Percentiles rank a stretch among this genome's conserved stretches.
These are phyloP conservation scores for Aspergillus udagawae DNA, from an alignment of 2,329 filamentous ascomycete genomes.

Conservation along the genomic window DNA sequence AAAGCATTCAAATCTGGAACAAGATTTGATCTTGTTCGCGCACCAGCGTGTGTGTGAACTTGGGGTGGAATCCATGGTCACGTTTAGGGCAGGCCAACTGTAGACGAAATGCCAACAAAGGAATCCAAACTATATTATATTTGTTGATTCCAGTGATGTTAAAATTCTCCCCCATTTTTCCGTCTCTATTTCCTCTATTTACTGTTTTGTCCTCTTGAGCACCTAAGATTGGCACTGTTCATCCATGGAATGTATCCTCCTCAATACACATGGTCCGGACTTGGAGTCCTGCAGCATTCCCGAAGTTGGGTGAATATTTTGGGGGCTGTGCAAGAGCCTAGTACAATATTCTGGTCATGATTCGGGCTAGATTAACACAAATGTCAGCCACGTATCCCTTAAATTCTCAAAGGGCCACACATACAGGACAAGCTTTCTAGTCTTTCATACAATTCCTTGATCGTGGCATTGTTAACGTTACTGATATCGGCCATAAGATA, in stretches of 20 bases:
- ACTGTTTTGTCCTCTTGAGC: not conserved
- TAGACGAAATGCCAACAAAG: not conserved
- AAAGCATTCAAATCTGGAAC: not conserved
- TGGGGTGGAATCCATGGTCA: not conserved
- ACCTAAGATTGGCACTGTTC: not conserved
- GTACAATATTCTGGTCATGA: conserved; percentile 45
- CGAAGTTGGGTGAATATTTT: conserved; percentile 1
- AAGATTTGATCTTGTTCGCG: not conserved
- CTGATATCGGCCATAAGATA: conserved; percentile 98
- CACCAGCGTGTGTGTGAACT: not conserved
- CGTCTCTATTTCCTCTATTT: not conserved
- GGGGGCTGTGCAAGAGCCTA: conserved; percentile 17
- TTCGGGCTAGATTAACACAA: conserved; percentile 34
- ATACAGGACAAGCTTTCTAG: conserved; percentile 77
- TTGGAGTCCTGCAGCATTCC: conserved; percentile 17
- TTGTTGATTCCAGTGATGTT: not conserved
- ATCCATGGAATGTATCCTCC: not conserved
- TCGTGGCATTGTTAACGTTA: conserved; percentile 72
- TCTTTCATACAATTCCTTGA: conserved; percentile 79
- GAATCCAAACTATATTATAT: not conserved
- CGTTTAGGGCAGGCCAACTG: not conserved
- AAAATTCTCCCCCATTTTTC: no score
- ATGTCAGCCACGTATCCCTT: conserved; percentile 8
- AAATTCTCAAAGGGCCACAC: conserved; percentile 28
- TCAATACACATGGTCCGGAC: not conserved